These are phyloP conservation scores for Achlya hypogyna DNA, from an alignment of 352 stramenopile genomes.

Conservation along the genomic window DNA sequence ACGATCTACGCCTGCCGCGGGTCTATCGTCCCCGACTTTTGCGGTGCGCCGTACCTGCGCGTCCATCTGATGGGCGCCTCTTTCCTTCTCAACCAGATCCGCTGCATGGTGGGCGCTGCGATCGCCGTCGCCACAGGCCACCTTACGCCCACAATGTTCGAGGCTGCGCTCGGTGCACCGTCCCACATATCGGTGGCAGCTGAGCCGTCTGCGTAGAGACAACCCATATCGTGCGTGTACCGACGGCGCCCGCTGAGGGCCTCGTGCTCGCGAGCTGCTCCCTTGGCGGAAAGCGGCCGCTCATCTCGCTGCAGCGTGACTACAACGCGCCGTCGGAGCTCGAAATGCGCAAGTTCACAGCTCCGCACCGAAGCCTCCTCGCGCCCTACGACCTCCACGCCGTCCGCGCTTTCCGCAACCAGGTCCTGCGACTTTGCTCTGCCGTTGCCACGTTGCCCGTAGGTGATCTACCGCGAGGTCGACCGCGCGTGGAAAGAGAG, in stretches of 20 bases:
- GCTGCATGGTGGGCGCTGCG: conserved; percentile 83
- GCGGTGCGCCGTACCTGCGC: conserved; percentile 49
- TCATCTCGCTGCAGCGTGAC: conserved; percentile 63
- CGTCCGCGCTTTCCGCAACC: conserved; percentile 55
- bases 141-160: conserved; percentile 54
- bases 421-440: conserved; percentile 20
- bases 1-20: conserved; percentile 72
- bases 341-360: conserved; percentile 38
- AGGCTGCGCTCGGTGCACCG: conserved; percentile 52
- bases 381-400: conserved; percentile 34
- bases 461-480: conserved; percentile 66
- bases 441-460: not conserved
- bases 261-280: conserved; percentile 76
- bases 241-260: conserved; percentile 80
- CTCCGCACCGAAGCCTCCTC: conserved; percentile 54
- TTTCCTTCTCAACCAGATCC: conserved; percentile 87
- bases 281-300: conserved; percentile 73
- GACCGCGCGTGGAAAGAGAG: conserved; percentile 39
- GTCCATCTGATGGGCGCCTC: conserved; percentile 73
- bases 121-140: conserved; percentile 70
- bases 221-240: conserved; percentile 73
- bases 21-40: conserved; percentile 48
- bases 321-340: conserved; percentile 40
- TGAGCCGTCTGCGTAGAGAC: conserved; percentile 33
- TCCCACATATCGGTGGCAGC: conserved; percentile 12